phyloP scores from a whole-genome alignment of 2,329 filamentous ascomycete species.

The Beauveria rudraprayagi region DNA sequence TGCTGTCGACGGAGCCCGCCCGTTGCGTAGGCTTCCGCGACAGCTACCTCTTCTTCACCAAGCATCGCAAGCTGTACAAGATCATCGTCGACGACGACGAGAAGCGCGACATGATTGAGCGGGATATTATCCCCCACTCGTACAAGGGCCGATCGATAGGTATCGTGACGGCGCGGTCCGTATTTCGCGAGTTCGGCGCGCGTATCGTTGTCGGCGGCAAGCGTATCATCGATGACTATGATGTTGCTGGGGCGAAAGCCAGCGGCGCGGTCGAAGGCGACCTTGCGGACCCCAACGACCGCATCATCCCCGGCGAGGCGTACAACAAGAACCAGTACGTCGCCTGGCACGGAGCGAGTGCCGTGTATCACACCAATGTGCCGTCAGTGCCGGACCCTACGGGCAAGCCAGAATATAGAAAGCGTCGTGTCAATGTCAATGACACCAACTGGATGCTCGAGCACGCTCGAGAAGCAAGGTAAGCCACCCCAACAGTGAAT shows the following conservation, averaged over 20 bases:
- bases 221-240: constrained; percentile 83
- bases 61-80: constrained; percentile 93
- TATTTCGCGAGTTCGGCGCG: constrained; percentile 94
- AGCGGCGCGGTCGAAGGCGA: constrained; percentile 81
- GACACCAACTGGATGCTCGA: constrained; percentile 96
- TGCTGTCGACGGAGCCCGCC: constrained; percentile 96
- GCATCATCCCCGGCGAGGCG: constrained; percentile 65
- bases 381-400: constrained; percentile 68
- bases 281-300: constrained; percentile 82
- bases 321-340: constrained; percentile 99
- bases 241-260: constrained; percentile 64
- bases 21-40: constrained; percentile 95
- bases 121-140: constrained; percentile 91
- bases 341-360: constrained; percentile 94
- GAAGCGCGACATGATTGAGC: constrained; percentile 91
- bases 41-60: constrained; percentile 98
- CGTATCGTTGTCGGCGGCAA: constrained; percentile 88
- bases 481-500: constrained; percentile 17
- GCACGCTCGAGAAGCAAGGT: constrained; percentile 88
- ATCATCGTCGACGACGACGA: constrained; percentile 98
- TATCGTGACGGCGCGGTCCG: constrained; percentile 90
- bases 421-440: constrained; percentile 78
- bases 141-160: constrained; percentile 98
- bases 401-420: constrained; percentile 74
- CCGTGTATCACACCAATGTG: constrained; percentile 80